Conservation (phyloP, 164 flowering plant genomes). For the Magnolia officinalis region DNA sequence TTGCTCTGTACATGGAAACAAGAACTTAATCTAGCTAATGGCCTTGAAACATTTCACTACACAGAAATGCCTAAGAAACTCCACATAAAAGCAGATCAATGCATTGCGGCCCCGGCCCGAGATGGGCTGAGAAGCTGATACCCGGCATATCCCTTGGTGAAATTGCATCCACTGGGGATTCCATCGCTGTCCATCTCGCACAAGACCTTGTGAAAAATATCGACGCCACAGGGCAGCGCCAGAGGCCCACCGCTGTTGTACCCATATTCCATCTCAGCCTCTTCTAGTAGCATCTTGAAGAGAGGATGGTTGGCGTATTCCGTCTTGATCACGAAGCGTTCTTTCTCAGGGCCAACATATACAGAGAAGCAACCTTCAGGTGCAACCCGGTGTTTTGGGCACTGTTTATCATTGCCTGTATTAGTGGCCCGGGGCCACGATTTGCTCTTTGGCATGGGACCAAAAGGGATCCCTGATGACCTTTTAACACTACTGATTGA, state of each 20-base stretch:
- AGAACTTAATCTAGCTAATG: background rate
- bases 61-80: background rate
- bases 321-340: slow-evolving; percentile 48
- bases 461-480: slow-evolving; percentile 3
- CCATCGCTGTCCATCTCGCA: slow-evolving; percentile 40
- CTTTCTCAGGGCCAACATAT: slow-evolving; percentile 49
- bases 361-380: slow-evolving; percentile 60
- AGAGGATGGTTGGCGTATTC: slow-evolving; percentile 53
- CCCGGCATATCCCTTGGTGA: slow-evolving; percentile 12
- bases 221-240: slow-evolving; percentile 50
- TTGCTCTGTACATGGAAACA: background rate
- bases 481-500: slow-evolving; percentile 27
- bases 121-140: slow-evolving; percentile 42
- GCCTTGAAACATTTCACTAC: background rate
- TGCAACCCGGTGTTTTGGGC: slow-evolving; percentile 16
- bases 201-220: slow-evolving; percentile 41
- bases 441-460: slow-evolving; percentile 32
- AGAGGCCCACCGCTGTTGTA: slow-evolving; percentile 45
- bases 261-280: slow-evolving; percentile 60
- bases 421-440: slow-evolving; percentile 38
- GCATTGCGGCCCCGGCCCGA: slow-evolving; percentile 18
- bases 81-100: background rate
- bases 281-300: slow-evolving; percentile 52
- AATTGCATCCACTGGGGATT: slow-evolving; percentile 21
- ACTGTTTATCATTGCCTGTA: background rate